phyloP scores from a whole-genome alignment of 768 basidiomycete species.

The Xanthoconium purpureum region DNA sequence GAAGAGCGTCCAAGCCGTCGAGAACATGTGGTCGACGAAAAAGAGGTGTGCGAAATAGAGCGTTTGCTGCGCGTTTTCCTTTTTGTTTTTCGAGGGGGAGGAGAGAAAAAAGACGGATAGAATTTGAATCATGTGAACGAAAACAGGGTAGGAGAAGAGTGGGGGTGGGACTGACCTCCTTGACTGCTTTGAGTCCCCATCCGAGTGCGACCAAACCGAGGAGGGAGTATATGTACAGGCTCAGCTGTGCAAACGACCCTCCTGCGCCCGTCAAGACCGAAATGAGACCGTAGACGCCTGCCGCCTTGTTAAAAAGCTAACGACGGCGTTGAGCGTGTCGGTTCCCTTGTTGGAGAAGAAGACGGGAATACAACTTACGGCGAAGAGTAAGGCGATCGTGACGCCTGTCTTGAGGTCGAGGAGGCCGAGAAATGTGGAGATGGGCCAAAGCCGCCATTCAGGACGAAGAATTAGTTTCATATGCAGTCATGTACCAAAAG shows the following conservation, averaged over 20 bases:
- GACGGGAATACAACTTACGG: constrained; percentile 47
- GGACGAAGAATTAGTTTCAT: constrained; percentile 83
- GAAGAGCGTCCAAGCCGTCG: constrained; percentile 87
- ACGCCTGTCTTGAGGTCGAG: constrained; percentile 95
- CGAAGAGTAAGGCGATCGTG: constrained; percentile 83
- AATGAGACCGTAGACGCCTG: constrained; percentile 94
- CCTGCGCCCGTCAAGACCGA: constrained; percentile 87
- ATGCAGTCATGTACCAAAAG: constrained; percentile 32
- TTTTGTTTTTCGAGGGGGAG: not conserved
- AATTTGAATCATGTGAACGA: constrained; percentile 10
- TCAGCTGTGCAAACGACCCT: constrained; percentile 90
- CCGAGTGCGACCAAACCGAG: constrained; percentile 72
- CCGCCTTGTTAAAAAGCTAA: constrained; percentile 93
- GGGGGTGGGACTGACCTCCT: constrained; percentile 56
- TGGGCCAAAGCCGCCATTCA: constrained; percentile 80
- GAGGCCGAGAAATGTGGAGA: constrained; percentile 78
- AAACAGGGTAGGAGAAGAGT: not conserved
- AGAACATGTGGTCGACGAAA: constrained; percentile 86
- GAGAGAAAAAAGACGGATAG: not conserved
- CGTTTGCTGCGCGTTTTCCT: constrained; percentile 87
- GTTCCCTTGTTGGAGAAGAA: not conserved
- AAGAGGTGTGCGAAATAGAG: constrained; percentile 91
- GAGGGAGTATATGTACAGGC: constrained; percentile 91
- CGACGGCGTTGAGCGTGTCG: constrained; percentile 8
- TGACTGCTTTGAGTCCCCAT: constrained; percentile 87